Base-by-base conservation (phyloP, 2,329 filamentous ascomycete genomes). In the Ophiostoma montium region DNA sequence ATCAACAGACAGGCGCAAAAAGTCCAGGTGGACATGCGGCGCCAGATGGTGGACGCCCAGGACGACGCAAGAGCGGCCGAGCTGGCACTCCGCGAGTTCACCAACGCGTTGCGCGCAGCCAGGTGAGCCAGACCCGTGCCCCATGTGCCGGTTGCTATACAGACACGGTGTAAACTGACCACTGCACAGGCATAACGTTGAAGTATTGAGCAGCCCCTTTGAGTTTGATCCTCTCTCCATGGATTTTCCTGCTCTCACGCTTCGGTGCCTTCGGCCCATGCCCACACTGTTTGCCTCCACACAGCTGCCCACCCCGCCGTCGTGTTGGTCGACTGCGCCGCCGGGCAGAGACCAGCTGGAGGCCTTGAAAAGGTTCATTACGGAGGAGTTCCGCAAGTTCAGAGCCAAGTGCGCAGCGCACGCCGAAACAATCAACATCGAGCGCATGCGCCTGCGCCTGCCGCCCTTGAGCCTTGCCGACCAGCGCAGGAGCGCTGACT, bases 201-300 rank as follows among this genome's bases (percentile, higher is more conserved):
- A 78, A 52, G 68, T 71, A 55, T 67, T 67, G 47, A 74, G 74
- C 9, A 68, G 70, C 56, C 77, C 78, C 3, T 82, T 82, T 57
- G 84, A 90, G 55, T 94, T 95, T 65, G 86, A 95, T 56, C 84
- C 90, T 32, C 77, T 89, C 53, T 74, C 84, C 5, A 78, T 94
- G 61, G 87, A 87, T 52, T 95, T 95, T 59, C 87, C 89, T 7
- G 81, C 84, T 7, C 74, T 96, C 36, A 87, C 83, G 33, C 75
- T 95, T 11, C 85, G 84, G 54, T 82, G 90, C 56, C 77, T 96
- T 1, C 78, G 84, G 33, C 74, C 85, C 10, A 87, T 89, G 3
- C 81, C 86, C 4, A 92, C 86, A 0, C 71, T 95, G 7, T 90
- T 89, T 66, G 84, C 86, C 10, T 77, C 82, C 1, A 86, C 82